Conservation (phyloP, 108 stramenopile species). For the Cyclotella cryptica region DNA sequence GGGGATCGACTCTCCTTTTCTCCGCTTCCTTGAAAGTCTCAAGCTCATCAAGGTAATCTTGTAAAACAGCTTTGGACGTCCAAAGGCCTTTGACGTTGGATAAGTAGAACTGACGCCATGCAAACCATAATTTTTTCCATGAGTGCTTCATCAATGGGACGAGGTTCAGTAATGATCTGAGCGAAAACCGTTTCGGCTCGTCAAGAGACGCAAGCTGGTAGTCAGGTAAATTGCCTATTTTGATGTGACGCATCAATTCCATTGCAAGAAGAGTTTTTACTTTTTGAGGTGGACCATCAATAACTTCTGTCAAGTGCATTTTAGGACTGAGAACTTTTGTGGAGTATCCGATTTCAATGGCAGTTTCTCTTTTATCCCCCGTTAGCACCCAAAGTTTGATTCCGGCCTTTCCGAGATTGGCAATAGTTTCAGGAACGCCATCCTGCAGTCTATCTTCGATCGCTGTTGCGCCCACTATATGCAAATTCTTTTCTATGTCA, state of each 20-base stretch:
- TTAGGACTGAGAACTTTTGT: slow-evolving; percentile 89
- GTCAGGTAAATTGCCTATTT: slow-evolving; percentile 75
- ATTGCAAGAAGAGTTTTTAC: slow-evolving; percentile 80
- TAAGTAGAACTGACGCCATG: slow-evolving; percentile 40
- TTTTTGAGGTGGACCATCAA: slow-evolving; percentile 62
- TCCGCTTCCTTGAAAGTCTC: slow-evolving; percentile 29
- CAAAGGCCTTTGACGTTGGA: slow-evolving; percentile 28
- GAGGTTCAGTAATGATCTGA: slow-evolving; percentile 41
- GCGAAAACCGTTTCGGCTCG: slow-evolving; percentile 22
- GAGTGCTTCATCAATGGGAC: slow-evolving; percentile 22
- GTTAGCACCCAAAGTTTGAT: slow-evolving; percentile 98
- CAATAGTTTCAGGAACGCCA: slow-evolving; percentile 94
- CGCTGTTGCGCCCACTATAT: slow-evolving; percentile 94
- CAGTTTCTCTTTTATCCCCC: slow-evolving; percentile 98
- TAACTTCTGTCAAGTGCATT: slow-evolving; percentile 93
- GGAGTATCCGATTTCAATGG: slow-evolving; percentile 97
- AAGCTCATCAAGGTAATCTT: slow-evolving; percentile 34
- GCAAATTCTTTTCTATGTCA: slow-evolving; percentile 85
- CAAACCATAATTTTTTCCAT: slow-evolving; percentile 35
- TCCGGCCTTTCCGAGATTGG: slow-evolving; percentile 90
- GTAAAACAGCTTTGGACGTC: slow-evolving; percentile 27
- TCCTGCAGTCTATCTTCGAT: slow-evolving; percentile 98
- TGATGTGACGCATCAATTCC: slow-evolving; percentile 88
- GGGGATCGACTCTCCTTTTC: slow-evolving; percentile 39
- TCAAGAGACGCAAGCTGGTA: slow-evolving; percentile 73